phyloP scores from a whole-genome alignment of 306 rosid species.

The Cercis canadensis region DNA sequence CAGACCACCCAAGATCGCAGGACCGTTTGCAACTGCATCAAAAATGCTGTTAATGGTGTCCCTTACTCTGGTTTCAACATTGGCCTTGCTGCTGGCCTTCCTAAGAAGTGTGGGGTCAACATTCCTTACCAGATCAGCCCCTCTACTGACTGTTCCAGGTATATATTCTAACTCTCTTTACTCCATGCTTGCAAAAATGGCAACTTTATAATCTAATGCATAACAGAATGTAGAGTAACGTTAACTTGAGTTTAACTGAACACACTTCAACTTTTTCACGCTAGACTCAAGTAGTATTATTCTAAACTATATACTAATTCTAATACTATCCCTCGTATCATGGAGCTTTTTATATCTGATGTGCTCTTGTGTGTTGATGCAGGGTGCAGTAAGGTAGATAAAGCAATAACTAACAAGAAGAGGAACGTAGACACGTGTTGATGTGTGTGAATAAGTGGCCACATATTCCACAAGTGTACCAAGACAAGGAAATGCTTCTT shows the following conservation, averaged over 20 bases:
- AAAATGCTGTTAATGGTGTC: constrained; percentile 42
- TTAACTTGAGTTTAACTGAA: no score
- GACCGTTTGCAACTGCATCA: constrained; percentile 58
- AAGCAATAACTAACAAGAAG: constrained; percentile 1
- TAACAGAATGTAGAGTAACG: background rate
- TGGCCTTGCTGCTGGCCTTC: constrained; percentile 51
- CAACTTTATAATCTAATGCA: background rate
- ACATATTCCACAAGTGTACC: constrained; percentile 2
- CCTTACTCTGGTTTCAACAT: constrained; percentile 28
- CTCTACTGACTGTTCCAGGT: constrained; percentile 40
- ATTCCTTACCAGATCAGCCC: constrained; percentile 50
- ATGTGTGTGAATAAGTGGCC: constrained; percentile 34
- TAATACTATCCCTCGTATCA: no score
- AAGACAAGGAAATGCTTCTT: constrained; percentile 10
- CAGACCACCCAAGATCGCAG: constrained; percentile 58
- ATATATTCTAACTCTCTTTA: background rate
- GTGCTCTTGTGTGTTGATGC: constrained; percentile 20
- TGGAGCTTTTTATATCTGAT: background rate
- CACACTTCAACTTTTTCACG: no score
- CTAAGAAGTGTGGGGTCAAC: constrained; percentile 40
- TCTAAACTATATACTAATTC: no score
- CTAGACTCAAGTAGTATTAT: background rate
- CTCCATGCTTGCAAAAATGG: no score
- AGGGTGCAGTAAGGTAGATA: constrained; percentile 48
- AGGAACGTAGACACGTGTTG: no score